Evolutionary conservation across 257 asterid genomes (phyloP), one percentile per base, ranked within the genome.

Genomic region (Sherardia arvensis): DNA sequence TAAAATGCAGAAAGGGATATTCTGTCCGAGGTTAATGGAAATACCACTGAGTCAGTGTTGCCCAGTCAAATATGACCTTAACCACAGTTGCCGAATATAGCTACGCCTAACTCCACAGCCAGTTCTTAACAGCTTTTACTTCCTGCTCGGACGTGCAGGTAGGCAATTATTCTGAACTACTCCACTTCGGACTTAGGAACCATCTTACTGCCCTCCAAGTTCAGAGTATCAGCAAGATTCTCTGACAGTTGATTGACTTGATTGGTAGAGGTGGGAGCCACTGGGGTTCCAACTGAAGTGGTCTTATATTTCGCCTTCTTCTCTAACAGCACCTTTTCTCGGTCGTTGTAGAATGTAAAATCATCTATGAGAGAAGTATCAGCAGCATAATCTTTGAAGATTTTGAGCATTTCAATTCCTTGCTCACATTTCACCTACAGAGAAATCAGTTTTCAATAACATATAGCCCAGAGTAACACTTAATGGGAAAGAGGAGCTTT

Each of bases 311-410:
- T 93, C 33, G 87, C 83, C 88, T 87, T 93, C 87, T 86, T 85
- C 71, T 84, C 97, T 65, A 73, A 70, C 73, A 81, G 64, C 71
- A 85, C 61, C 74, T 84, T 93, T 83, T 93, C 97, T 63, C 90
- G 80, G 72, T 93, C 97, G 70, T 93, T 92, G 61, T 93, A 93
- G 55, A 79, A 90, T 53, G 74, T 79, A 79, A 93, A 93, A 83
- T 93, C 99, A 26, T 93, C 99, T 45, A 93, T 76, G 58, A 93
- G 87, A 60, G 96, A 85, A 54, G 99, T 83, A n/a, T 84, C 94
- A 10, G 95, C 84, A 53, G 85, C 96, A 68, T 87, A 87, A 61
- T 69, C 85, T 77, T 87, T 90, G 80, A 90, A 93, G 72, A 87
- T 87, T 68, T 78, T 90, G 68, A 93, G 72, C 93, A 90, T 93